phyloP scores from a whole-genome alignment of 345 rosid genomes.

The Brassica nigra region DNA sequence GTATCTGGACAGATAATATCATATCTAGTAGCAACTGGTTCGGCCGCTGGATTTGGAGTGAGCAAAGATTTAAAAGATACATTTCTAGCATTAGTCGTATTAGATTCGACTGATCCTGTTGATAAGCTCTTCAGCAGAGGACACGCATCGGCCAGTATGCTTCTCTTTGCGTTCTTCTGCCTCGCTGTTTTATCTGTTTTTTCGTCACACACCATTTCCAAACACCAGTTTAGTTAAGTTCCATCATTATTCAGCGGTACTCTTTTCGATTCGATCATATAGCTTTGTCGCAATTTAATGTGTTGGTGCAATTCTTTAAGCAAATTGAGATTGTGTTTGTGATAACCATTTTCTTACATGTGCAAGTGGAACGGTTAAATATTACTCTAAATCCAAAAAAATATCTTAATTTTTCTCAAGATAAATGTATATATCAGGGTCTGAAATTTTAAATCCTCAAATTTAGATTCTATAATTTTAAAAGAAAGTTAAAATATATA shows the following conservation, averaged over 20 bases:
- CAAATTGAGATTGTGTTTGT: not conserved
- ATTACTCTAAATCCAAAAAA: too few species aligned
- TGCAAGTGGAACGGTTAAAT: too few species aligned
- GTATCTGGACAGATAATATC: slow-evolving; percentile 42
- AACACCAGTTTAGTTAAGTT: slow-evolving; percentile 14
- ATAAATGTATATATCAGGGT: too few species aligned
- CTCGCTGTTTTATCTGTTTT: slow-evolving; percentile 55
- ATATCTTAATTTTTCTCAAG: too few species aligned
- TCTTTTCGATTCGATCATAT: not conserved
- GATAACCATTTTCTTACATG: too few species aligned
- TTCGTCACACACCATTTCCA: slow-evolving; percentile 54
- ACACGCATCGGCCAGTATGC: slow-evolving; percentile 51
- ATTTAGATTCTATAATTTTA: too few species aligned
- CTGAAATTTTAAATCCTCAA: too few species aligned
- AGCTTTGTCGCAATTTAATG: not conserved
- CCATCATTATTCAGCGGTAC: not conserved
- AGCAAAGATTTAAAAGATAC: slow-evolving; percentile 51
- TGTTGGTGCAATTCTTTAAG: not conserved
- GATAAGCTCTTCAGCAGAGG: slow-evolving; percentile 53
- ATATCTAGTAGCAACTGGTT: slow-evolving; percentile 53
- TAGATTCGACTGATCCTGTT: slow-evolving; percentile 29
- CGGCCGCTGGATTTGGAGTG: slow-evolving; percentile 60
- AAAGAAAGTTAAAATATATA: too few species aligned
- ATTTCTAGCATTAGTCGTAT: not conserved
- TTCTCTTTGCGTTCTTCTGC: slow-evolving; percentile 53